A percentile compares a stretch with the other conserved stretches of the same genome.
Evolutionary conservation across 2,329 filamentous ascomycete genomes (phyloP).

Genomic region (Ophiostoma ulmi): DNA sequence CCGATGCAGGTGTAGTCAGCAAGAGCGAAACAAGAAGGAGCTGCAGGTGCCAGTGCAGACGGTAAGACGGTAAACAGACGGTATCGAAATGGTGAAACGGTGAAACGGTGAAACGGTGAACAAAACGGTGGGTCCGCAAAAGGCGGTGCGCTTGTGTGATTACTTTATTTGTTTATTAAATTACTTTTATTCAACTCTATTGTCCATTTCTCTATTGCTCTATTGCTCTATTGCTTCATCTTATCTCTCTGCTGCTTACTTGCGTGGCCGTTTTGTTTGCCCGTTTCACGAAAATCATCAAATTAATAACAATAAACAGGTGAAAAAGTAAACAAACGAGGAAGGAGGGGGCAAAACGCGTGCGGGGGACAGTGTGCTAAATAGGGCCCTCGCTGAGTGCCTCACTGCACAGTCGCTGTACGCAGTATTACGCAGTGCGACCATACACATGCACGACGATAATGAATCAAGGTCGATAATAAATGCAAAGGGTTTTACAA

Average conservation of each 20-base stretch:
- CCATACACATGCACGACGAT: neutral
- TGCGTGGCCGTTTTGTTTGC: neutral
- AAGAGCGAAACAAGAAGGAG: neutral
- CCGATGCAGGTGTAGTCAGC: conserved; percentile 6
- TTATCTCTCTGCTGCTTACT: neutral
- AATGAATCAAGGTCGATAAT: neutral
- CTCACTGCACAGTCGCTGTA: too few species aligned
- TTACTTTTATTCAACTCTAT: too few species aligned
- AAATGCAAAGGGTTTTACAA: neutral
- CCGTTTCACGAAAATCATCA: neutral
- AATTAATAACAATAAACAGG: neutral
- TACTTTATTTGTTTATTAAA: too few species aligned
- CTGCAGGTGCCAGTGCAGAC: neutral
- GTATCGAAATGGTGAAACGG: neutral
- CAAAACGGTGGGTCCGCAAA: conserved; percentile 2
- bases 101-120: neutral
- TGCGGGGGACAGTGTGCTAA: neutral
- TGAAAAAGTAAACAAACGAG: conserved; percentile 14
- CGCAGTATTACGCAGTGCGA: neutral
- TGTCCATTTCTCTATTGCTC: too few species aligned
- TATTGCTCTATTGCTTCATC: neutral
- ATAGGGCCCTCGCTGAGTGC: too few species aligned
- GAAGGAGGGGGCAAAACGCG: conserved; percentile 11
- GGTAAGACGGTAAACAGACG: neutral
- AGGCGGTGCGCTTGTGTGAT: neutral